Evolutionary conservation across 2,329 filamentous ascomycete species (phyloP), one percentile per base, ranked within the genome.

Genomic region (Paramyrothecium sp.): DNA sequence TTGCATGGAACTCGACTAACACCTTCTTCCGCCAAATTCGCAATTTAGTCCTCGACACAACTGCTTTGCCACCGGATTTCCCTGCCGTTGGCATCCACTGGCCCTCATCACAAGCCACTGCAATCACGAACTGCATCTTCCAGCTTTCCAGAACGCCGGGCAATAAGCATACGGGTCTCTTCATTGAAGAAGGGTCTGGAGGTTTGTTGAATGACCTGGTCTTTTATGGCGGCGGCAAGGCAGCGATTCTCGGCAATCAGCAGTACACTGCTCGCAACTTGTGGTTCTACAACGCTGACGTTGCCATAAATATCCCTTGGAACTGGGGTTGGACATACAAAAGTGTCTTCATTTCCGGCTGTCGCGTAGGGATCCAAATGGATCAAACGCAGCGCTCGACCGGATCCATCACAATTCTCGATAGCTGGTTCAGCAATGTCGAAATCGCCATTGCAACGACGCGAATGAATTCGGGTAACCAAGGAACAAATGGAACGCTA

Each of bases 271-370:
- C 86, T 53, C 81, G 87, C 23, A 90, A 91, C 66, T 67, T 90
- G 62, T 86, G 81, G 21, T 89, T 91, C 73, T 83, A 82, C 64
- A 78, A 81, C 59, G 83, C 85, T 62, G 76, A 86, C 64, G 89
- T 86, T 12, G 89, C 86, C 51, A 85, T 91, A 57, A 83, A 81
- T 69, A 87, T 90, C 77, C 82, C 88, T 60, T 92, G 89, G 89
- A 84, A 89, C 69, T 92, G 89, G 89, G 83, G 85, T 1, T 92
- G 88, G 86, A 88, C 85, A 5, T 89, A 90, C 76, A 89, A 89
- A 72, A 85, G 82, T 21, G 69, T 90, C 20, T 76, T 73, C 23
- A 83, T 91, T 71, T 81, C 84, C 66, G 79, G 88, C 67, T 89
- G 87, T 67, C 75, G 75, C 11, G 77, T 89, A 33, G 89, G 88